Conservation (phyloP, 192 early-diverging fungal genomes). For the Coemansia sp. region DNA sequence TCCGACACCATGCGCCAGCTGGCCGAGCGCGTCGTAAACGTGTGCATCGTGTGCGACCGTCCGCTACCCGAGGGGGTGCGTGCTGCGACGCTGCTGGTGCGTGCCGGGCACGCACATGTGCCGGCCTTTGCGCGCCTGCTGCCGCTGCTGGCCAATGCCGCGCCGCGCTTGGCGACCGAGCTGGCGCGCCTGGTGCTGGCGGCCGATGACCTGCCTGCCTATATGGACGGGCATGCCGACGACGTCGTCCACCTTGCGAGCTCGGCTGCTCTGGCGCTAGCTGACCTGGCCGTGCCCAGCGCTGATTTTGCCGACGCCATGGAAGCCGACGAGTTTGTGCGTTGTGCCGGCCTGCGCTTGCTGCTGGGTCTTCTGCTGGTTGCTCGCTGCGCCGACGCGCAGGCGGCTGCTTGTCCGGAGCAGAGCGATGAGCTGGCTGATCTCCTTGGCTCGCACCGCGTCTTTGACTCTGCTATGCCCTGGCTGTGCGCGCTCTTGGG, state of each 20-base stretch:
- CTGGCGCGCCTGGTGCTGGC: constrained; percentile 21
- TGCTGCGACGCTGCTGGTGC: constrained; percentile 14
- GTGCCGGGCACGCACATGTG: constrained; percentile 2
- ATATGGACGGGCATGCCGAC: not conserved
- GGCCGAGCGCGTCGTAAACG: constrained; percentile 16
- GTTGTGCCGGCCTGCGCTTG: constrained; percentile 19
- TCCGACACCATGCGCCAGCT: constrained; percentile 29
- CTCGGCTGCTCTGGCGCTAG: constrained; percentile 12
- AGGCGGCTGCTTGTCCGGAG: not conserved
- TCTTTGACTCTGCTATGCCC: constrained; percentile 33
- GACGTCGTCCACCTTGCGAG: constrained; percentile 14
- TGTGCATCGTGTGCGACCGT: constrained; percentile 20
- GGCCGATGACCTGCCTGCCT: not conserved
- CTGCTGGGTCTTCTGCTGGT: constrained; percentile 23
- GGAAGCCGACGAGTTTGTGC: constrained; percentile 21
- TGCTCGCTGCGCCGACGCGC: constrained; percentile 12
- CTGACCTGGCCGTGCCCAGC: constrained; percentile 6
- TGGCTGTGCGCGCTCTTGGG: constrained; percentile 41
- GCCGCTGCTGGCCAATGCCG: constrained; percentile 20
- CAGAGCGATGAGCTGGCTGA: constrained; percentile 19
- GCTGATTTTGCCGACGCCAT: constrained; percentile 15
- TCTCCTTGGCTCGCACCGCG: constrained; percentile 1
- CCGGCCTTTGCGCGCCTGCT: constrained; percentile 10
- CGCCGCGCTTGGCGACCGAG: constrained; percentile 12
- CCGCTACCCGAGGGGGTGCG: constrained; percentile 23